Conservation (phyloP, 306 rosid species). For the Citrullus amarus region DNA sequence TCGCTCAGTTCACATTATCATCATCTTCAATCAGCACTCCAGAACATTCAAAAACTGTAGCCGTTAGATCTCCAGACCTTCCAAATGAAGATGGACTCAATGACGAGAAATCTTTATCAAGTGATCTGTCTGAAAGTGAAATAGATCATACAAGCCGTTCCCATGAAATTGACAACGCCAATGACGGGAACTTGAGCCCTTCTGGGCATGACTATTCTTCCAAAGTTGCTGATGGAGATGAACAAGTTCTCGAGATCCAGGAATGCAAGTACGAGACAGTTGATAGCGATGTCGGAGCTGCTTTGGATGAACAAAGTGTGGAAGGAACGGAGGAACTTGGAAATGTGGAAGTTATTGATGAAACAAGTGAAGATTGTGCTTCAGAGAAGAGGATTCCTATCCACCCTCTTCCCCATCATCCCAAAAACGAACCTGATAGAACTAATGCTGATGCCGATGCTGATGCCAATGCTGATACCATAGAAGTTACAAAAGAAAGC, state of each 20-base stretch:
- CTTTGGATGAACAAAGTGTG: slow-evolving; percentile 12
- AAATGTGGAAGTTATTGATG: slow-evolving; percentile 14
- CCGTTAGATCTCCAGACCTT: slow-evolving; percentile 49
- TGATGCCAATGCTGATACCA: not conserved
- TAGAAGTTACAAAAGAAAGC: slow-evolving; percentile 14
- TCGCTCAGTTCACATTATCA: slow-evolving; percentile 45
- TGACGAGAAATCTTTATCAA: slow-evolving; percentile 9
- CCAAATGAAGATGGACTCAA: slow-evolving; percentile 31
- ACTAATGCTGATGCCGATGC: not conserved
- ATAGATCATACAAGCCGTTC: slow-evolving; percentile 16
- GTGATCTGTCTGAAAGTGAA: slow-evolving; percentile 12
- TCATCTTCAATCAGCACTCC: slow-evolving; percentile 29
- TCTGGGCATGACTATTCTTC: not conserved
- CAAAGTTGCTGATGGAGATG: slow-evolving; percentile 16
- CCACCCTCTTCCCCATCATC: slow-evolving; percentile 13
- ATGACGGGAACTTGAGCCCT: slow-evolving; percentile 13
- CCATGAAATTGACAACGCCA: slow-evolving; percentile 16
- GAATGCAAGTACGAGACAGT: slow-evolving; percentile 4
- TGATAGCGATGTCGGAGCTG: not conserved
- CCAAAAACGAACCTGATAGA: slow-evolving; percentile 7
- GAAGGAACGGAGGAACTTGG: slow-evolving; percentile 19
- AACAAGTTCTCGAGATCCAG: not conserved
- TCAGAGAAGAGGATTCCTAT: slow-evolving; percentile 12
- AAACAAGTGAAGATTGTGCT: slow-evolving; percentile 8
- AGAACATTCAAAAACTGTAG: slow-evolving; percentile 25